phyloP scores from a whole-genome alignment of 164 flowering plant genomes.

The Litsea cubeba region DNA sequence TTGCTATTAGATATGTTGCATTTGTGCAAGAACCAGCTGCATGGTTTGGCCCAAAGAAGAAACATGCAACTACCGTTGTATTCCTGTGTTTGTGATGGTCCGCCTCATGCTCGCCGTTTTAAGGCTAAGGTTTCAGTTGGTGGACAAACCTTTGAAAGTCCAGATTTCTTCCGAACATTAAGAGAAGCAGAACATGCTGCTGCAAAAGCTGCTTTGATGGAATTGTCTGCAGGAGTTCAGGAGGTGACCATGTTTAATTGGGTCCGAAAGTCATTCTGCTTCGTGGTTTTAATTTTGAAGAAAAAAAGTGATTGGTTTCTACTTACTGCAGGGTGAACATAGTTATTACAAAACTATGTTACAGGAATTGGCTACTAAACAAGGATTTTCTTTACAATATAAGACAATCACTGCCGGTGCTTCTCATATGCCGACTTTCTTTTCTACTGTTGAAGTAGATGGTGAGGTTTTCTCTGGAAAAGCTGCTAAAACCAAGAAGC shows the following conservation, averaged over 20 bases:
- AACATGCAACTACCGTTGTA: constrained; percentile 41
- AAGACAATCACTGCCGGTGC: constrained; percentile 32
- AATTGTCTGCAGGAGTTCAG: constrained; percentile 32
- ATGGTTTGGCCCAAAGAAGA: constrained; percentile 46
- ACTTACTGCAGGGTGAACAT: constrained; percentile 34
- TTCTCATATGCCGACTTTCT: constrained; percentile 30
- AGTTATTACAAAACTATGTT: constrained; percentile 49
- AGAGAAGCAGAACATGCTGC: constrained; percentile 78
- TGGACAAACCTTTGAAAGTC: constrained; percentile 49
- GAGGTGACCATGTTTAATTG: constrained; percentile 35
- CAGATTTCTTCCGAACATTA: constrained; percentile 38
- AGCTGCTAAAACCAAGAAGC: constrained; percentile 44
- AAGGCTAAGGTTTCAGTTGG: constrained; percentile 56
- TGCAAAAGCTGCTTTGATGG: constrained; percentile 58
- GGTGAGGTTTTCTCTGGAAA: constrained; percentile 37
- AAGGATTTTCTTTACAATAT: constrained; percentile 48
- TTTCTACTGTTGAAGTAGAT: constrained; percentile 41
- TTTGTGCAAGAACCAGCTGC: constrained; percentile 53
- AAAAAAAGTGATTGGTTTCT: background rate
- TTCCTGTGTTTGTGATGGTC: constrained; percentile 46
- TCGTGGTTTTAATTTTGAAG: background rate
- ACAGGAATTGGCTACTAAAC: constrained; percentile 51
- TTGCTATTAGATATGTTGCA: constrained; percentile 22
- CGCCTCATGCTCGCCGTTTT: constrained; percentile 55
- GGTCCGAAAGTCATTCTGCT: constrained; percentile 1